Base-by-base conservation (phyloP, 1,139 yeast genomes). In the Candida pseudoviswanathii region DNA sequence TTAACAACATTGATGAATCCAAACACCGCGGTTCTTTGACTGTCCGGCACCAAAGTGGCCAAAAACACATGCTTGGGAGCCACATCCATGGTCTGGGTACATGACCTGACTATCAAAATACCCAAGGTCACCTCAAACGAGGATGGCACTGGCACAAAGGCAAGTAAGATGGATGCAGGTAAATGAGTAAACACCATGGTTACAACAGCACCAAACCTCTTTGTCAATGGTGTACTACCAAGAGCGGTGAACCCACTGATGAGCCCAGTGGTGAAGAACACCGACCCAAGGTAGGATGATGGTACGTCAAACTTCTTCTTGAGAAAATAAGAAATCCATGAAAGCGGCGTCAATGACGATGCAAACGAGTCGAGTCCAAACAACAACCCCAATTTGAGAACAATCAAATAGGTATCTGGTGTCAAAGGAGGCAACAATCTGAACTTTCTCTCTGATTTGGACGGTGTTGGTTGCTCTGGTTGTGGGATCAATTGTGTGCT, bases 101-200 rank as follows among this genome's bases (percentile, higher is more conserved):
- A 60, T 3, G 76, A 67, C 51, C 80, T 58, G 21, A 68, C 52
- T 3, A 70, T 53, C 51, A 74, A 56, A 8, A 73, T 64, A 3
- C 60, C 57, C 50, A 73, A 54, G 16, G 78, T 68, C 5, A 65
- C 32, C 8, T 54, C 44, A 43, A 72, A 61, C 6, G 70, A 62
- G 3, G 57, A 54, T 3, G 78, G 75, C 25, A 71, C 51, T 8
- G 80, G 80, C 21, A 74, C 63, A 44, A 71, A 47, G 3, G 69
- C 66, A 43, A 73, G 66, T 45, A 76, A 60, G 2, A 73, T 51
- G 1, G 80, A 74, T 2, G 80, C 71, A 2, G 78, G 77, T 38
- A 75, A 61, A 56, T 77, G 81, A 0, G 79, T 71, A 2, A 58
- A 66, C 4, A 76, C 67, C 81, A 77, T 76, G 1, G 81, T 73